Percentiles rank a stretch among this genome's conserved stretches.
Conservation (phyloP, 805 yeast species). For the Teunomyces aglyptinius region DNA sequence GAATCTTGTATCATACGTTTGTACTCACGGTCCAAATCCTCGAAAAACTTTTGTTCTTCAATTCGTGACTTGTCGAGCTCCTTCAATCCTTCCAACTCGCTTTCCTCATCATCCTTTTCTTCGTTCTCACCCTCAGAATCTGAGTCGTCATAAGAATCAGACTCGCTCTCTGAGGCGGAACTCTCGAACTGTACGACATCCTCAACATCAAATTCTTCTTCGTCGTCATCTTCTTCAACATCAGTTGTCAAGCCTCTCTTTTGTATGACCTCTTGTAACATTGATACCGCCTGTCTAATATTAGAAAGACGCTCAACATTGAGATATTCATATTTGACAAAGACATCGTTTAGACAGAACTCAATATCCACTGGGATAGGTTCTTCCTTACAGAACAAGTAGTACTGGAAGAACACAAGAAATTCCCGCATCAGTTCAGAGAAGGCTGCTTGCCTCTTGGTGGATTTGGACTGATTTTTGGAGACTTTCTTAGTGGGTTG, state of each 20-base stretch:
- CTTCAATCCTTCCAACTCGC: constrained; percentile 9
- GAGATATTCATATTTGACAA: constrained; percentile 26
- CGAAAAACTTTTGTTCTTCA: constrained; percentile 32
- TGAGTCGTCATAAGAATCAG: constrained; percentile 11
- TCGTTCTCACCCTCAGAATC: constrained; percentile 12
- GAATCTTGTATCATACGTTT: constrained; percentile 53
- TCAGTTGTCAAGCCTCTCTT: constrained; percentile 5
- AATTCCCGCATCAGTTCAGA: constrained; percentile 27
- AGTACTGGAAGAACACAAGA: constrained; percentile 67
- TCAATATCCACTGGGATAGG: constrained; percentile 66
- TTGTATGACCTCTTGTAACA: constrained; percentile 31
- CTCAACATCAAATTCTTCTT: constrained; percentile 9
- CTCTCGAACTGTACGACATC: constrained; percentile 13
- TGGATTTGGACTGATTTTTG: constrained; percentile 4
- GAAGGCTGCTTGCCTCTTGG: background rate
- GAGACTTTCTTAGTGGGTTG: constrained; percentile 3
- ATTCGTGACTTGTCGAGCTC: constrained; percentile 5
- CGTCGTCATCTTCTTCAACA: constrained; percentile 15
- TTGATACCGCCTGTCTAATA: constrained; percentile 43
- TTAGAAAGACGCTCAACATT: constrained; percentile 34
- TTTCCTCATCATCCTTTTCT: constrained; percentile 15
- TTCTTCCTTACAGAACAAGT: constrained; percentile 55
- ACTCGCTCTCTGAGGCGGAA: constrained; percentile 9
- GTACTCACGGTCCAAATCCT: constrained; percentile 57
- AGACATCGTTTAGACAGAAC: constrained; percentile 49